A percentile compares a stretch with the other conserved stretches of the same genome.
Evolutionary conservation across 495 filamentous ascomycete species (phyloP).

Genomic region (Lophiostoma macrostomum): DNA sequence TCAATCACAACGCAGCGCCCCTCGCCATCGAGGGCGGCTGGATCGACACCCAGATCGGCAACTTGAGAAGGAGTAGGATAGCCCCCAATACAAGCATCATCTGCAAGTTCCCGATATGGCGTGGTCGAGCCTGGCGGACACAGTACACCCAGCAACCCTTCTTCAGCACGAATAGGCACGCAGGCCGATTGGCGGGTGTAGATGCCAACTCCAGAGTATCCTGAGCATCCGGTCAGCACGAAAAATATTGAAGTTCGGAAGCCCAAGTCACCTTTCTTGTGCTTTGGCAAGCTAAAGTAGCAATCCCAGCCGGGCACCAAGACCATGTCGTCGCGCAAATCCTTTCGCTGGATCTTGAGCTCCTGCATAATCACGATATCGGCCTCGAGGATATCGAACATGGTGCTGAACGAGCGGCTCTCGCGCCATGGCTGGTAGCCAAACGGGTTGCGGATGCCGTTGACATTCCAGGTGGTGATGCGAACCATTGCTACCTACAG

Average conservation of each 20-base stretch:
- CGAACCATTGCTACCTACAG: conserved; percentile 60
- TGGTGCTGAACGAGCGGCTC: conserved; percentile 82
- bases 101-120: conserved; percentile 72
- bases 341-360: conserved; percentile 93
- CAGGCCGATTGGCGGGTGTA: conserved; percentile 91
- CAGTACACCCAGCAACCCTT: conserved; percentile 83
- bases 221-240: conserved; percentile 43
- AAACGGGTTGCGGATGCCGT: conserved; percentile 96
- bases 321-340: conserved; percentile 94
- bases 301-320: conserved; percentile 94
- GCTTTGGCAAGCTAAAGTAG: conserved; percentile 84
- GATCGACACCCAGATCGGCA: conserved; percentile 58
- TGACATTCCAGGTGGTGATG: conserved; percentile 95
- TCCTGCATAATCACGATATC: conserved; percentile 96
- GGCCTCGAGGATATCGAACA: conserved; percentile 92
- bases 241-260: neutral
- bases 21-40: conserved; percentile 77
- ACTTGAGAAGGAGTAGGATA: conserved; percentile 74
- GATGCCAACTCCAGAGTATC: conserved; percentile 95
- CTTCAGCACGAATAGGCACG: conserved; percentile 85
- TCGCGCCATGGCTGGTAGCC: conserved; percentile 92
- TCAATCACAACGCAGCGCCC: conserved; percentile 90
- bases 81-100: conserved; percentile 83
- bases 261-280: conserved; percentile 73
- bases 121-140: conserved; percentile 70